A percentile compares a stretch with the other conserved stretches of the same genome.
Evolutionary conservation across 2,329 filamentous ascomycete species (phyloP).

Genomic region (Aspergillus udagawae): DNA sequence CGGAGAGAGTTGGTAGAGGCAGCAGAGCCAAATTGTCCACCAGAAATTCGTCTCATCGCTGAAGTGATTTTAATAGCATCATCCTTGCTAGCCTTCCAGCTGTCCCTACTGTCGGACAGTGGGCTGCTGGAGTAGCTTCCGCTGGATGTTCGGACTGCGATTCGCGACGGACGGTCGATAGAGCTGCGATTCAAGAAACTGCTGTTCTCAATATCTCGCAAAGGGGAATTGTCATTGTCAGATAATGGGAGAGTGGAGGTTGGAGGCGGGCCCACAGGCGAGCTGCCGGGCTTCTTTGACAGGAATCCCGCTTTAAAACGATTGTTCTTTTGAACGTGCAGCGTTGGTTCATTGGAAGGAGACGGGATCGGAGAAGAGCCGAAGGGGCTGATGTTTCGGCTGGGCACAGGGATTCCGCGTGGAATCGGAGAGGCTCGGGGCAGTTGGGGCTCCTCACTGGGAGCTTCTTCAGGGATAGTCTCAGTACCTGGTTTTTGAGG

Average conservation of each 20-base stretch:
- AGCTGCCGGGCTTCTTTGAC: slow-evolving; percentile 63
- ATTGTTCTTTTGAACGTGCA: slow-evolving; percentile 61
- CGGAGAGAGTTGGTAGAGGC: slow-evolving; percentile 38
- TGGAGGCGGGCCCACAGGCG: slow-evolving; percentile 57
- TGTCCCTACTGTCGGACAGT: slow-evolving; percentile 47
- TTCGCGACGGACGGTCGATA: slow-evolving; percentile 36
- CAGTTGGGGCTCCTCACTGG: slow-evolving; percentile 49
- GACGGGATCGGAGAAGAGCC: slow-evolving; percentile 56
- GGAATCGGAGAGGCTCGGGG: slow-evolving; percentile 51
- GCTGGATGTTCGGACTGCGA: slow-evolving; percentile 37
- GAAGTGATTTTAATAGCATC: slow-evolving; percentile 53
- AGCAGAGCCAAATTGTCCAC: slow-evolving; percentile 38
- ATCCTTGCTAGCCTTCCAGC: slow-evolving; percentile 45
- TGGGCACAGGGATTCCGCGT: slow-evolving; percentile 39
- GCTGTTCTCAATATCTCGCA: slow-evolving; percentile 51
- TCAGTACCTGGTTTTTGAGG: slow-evolving; percentile 65
- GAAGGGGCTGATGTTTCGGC: slow-evolving; percentile 33
- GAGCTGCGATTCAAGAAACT: slow-evolving; percentile 48
- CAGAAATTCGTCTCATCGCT: slow-evolving; percentile 54
- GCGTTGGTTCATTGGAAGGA: slow-evolving; percentile 52
- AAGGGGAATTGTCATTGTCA: slow-evolving; percentile 53
- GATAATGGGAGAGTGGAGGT: slow-evolving; percentile 58
- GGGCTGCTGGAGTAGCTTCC: slow-evolving; percentile 33
- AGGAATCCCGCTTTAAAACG: slow-evolving; percentile 90
- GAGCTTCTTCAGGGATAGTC: slow-evolving; percentile 49